These are phyloP conservation scores for Blastomyces emzantsi DNA, from an alignment of 2,329 filamentous ascomycete species.

Conservation along the genomic window DNA sequence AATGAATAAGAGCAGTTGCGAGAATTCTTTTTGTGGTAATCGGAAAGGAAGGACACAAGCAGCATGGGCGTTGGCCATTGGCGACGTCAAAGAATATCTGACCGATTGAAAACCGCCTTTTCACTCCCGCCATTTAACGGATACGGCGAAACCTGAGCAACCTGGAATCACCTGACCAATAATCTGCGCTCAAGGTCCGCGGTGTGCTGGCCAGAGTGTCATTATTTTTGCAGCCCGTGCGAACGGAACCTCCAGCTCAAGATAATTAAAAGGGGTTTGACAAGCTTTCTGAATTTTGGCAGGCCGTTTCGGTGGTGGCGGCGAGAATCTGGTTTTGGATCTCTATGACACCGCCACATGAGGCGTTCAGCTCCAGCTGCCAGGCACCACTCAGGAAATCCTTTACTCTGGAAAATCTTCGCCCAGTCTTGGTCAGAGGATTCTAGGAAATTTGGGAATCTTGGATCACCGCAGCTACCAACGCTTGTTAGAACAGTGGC, in stretches of 20 bases:
- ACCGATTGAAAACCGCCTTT: background rate
- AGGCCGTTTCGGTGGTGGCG: background rate
- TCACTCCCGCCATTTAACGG: background rate
- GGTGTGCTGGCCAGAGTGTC: no score
- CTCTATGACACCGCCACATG: background rate
- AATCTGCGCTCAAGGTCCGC: background rate
- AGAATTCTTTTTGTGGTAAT: background rate
- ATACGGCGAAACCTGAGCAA: background rate
- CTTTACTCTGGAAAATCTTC: background rate
- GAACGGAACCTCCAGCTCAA: background rate
- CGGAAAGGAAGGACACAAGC: background rate
- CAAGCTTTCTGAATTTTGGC: background rate
- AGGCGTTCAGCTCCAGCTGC: background rate
- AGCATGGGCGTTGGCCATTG: background rate
- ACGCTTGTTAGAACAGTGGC: background rate
- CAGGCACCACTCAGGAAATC: background rate
- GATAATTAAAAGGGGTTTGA: background rate
- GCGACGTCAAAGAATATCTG: background rate
- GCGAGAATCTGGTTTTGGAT: background rate
- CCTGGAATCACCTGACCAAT: background rate
- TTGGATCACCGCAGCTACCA: background rate
- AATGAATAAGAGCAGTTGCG: background rate
- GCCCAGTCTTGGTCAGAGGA: background rate
- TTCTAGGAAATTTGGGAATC: background rate
- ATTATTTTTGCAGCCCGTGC: background rate